Evolutionary conservation across 768 basidiomycete species (phyloP).

Genomic region (Rhizopogon vulgaris): DNA sequence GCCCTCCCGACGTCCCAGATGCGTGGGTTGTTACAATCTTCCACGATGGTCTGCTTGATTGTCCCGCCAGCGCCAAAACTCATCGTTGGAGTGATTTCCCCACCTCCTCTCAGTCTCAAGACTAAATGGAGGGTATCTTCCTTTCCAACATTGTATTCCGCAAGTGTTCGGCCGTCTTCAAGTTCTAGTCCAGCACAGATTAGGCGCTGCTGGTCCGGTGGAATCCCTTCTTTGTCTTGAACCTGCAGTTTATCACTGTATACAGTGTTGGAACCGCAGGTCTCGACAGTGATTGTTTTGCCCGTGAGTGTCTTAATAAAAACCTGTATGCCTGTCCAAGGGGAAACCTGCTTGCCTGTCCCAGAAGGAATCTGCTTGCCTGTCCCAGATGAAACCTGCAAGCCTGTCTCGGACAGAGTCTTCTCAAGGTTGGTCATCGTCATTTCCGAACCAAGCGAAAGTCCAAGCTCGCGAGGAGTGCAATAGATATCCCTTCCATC

Average conservation of each 20-base stretch:
- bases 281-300: constrained; percentile 79
- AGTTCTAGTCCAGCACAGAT: constrained; percentile 69
- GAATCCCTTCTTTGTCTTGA: constrained; percentile 91
- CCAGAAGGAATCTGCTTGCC: too few relatives aligned
- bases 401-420: too few relatives aligned
- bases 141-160: constrained; percentile 67
- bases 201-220: constrained; percentile 87
- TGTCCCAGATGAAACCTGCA: too few relatives aligned
- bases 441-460: not conserved
- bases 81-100: constrained; percentile 32
- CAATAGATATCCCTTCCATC: not conserved
- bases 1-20: not conserved
- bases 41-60: not conserved
- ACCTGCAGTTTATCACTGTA: constrained; percentile 78
- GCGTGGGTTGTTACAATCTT: not conserved
- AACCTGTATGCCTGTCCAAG: constrained; percentile 66
- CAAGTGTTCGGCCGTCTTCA: not conserved
- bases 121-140: constrained; percentile 58
- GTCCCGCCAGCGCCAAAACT: not conserved
- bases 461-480: constrained; percentile 1
- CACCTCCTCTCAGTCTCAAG: constrained; percentile 59
- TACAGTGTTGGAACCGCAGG: constrained; percentile 73
- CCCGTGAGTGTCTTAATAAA: constrained; percentile 78
- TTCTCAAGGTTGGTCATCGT: not conserved
- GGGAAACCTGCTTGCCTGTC: too few relatives aligned